Evolutionary conservation across 805 yeast genomes (phyloP), one percentile per base, ranked within the genome.

Genomic region (Wickerhamomyces chambardii): DNA sequence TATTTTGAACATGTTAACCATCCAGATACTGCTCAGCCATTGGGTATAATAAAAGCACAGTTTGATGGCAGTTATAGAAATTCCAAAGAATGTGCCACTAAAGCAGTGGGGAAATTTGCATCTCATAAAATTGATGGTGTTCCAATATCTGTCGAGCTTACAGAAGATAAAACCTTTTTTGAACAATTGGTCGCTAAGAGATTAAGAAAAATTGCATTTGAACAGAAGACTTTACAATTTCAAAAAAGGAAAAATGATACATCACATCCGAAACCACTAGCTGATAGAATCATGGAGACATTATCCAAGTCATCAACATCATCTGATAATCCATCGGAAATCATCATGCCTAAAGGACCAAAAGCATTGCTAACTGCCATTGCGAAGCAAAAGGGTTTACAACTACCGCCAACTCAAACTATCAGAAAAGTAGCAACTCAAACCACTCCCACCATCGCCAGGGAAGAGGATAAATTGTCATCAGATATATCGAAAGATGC

Each of bases 1-100:
- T 75, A 73, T 28, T 58, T 81, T 33, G 71, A 73, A 39, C 64
- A 75, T 39, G 63, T 79, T 9, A 73, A 68, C 37, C 92, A 87
- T 49, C 84, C 90, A 1, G 63, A 66, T 17, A 77, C 84, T 30
- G 95, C 87, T 3, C 81, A 78, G 15, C 89, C 95, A 0, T 55
- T 87, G 29, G 92, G 95, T 9, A 62, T 86, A 17, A 80, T 80
- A 34, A 59, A 73, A 16, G 62, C 85, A 35, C 64, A 70, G 39
- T 87, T 70, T 56, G 78, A 67, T 38, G 84, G 85, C 3, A 15
- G 7, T 15, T 17, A 41, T n/a, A 70, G 65, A 17, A 45, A 50
- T n/a, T 73, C 80, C 1, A 68, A 67, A 25, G 50, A 50, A 30
- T 46, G 68, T 2, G 84, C 82, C 1, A 40, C 53, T 16, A 50